Base-by-base conservation (phyloP, 2,329 filamentous ascomycete species). In the Epicoccum sorghinum region DNA sequence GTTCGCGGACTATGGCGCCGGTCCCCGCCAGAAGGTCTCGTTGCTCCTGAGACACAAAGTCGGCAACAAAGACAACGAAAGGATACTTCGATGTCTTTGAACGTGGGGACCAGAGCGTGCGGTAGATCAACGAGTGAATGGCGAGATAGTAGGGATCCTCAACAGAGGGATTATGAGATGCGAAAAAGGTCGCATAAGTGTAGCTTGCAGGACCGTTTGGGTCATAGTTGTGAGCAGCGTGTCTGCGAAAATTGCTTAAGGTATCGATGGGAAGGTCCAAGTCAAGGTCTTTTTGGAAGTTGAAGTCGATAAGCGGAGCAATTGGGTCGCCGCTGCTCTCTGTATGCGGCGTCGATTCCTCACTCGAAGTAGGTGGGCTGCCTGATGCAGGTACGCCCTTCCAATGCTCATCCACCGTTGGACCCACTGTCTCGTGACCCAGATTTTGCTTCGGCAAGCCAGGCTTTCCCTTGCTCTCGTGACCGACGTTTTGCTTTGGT, bases 81-180 rank as follows among this genome's bases (percentile, higher is more conserved):
- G 71, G 67, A 44, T 70, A 55, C 13, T 60, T 60, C 36, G 56
- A 48, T 8, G 62, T 66, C 33, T 64, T 63, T 4, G 71, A 68
- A 14, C 59, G 59, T 0, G 61, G 61, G 3, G 69, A 66, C 70
- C 71, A 74, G 6, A 74, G 61, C 1, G 72, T 32, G 5, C 71
- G 66, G 52, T 72, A 68, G 29, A 73, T 64, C 13, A 73, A 55
- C 2, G 68, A 67, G 10, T 72, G 68, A 5, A 72, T 69, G 13
- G 71, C 68, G 32, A 74, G 58, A 51, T 66, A 74, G 56, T 74
- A 74, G 1, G 71, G 69, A 33, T 74, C 71, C 50, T 69, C 64
- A 3, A 71, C 22, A 0, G 71, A 74, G 0, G 65, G 63, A 39
- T 69, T 70, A 4, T 61, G 62, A 1, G 66, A 70, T 10, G 65